Conservation (phyloP, 768 basidiomycete genomes). For the Chalciporus chontae region DNA sequence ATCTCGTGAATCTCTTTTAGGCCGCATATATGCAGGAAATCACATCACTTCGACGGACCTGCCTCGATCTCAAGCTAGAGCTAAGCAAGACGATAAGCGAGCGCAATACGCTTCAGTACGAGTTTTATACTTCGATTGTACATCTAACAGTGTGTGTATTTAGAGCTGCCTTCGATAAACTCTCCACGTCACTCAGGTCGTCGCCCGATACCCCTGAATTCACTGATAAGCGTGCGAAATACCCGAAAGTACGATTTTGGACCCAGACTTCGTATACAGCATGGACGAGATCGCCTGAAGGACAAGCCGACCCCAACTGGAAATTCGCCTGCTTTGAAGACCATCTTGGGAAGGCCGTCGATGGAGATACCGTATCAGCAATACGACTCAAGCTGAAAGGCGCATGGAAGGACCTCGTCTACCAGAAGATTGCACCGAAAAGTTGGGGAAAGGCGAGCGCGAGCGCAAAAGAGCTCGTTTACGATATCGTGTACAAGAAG, state of each 20-base stretch:
- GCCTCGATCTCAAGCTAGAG: too few species aligned
- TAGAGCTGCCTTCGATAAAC: too few species aligned
- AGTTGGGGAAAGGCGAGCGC: not conserved
- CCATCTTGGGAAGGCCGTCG: not conserved
- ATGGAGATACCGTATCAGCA: not conserved
- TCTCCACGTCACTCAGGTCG: too few species aligned
- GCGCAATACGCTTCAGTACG: too few species aligned
- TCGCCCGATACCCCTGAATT: too few species aligned
- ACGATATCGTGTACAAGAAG: too few species aligned
- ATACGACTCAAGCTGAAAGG: not conserved
- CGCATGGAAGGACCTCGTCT: not conserved
- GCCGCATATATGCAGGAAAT: too few species aligned
- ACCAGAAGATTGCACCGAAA: not conserved
- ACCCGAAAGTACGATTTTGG: not conserved
- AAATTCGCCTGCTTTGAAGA: not conserved
- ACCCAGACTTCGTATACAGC: not conserved
- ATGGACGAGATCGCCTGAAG: not conserved
- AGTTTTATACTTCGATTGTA: too few species aligned
- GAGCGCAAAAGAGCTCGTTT: not conserved
- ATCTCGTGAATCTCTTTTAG: too few species aligned
- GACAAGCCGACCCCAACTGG: not conserved
- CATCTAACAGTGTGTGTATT: too few species aligned
- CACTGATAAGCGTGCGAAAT: not conserved
- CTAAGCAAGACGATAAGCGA: too few species aligned
- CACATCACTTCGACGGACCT: too few species aligned